A percentile compares a stretch with the other conserved stretches of the same genome.
Conservation (phyloP, 2,329 filamentous ascomycete species). For the Ceratocystis lukuohia region DNA sequence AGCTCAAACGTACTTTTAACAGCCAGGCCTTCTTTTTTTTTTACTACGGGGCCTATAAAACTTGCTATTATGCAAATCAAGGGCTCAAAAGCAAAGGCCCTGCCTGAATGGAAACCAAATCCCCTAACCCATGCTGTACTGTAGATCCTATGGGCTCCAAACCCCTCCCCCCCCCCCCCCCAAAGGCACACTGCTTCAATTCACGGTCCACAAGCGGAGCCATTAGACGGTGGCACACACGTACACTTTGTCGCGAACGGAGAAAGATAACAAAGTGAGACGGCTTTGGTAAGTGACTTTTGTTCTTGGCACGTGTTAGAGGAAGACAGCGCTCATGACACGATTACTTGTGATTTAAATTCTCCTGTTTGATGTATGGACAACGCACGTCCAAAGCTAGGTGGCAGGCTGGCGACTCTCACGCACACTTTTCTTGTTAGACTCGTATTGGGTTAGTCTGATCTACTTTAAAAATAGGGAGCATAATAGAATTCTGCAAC, state of each 20-base stretch:
- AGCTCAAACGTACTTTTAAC: not conserved
- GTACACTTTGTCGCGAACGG: not conserved
- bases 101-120: not conserved
- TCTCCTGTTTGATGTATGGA: no score
- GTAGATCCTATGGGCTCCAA: not conserved
- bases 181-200: not conserved
- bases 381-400: not conserved
- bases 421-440: not conserved
- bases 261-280: not conserved
- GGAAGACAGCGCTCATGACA: not conserved
- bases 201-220: not conserved
- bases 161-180: not conserved
- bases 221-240: not conserved
- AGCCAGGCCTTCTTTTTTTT: not conserved
- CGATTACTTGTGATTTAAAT: not conserved
- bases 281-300: not conserved
- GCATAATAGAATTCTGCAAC: not conserved
- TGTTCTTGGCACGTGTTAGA: not conserved
- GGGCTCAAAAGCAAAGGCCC: not conserved
- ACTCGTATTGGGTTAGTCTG: not conserved
- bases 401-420: not conserved
- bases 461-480: not conserved
- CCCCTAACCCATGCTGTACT: not conserved
- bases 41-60: no score
- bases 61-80: not conserved